Evolutionary conservation across 1,284 basidiomycete species (phyloP), one percentile per base, ranked within the genome.

Genomic region (Heterobasidion irregulare): DNA sequence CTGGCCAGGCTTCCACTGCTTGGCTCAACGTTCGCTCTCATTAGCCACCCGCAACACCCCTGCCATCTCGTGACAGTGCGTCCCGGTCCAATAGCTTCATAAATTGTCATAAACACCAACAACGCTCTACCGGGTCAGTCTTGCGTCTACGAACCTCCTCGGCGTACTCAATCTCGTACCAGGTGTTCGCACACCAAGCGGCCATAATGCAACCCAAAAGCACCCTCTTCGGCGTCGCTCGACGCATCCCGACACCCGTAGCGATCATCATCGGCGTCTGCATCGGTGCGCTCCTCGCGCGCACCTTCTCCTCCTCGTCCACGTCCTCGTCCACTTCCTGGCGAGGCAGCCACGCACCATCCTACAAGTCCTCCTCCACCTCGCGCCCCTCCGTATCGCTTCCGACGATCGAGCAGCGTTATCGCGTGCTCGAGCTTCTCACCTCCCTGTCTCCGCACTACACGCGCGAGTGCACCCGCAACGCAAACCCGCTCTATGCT

Each of bases 361-460:
- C 68, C 56, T 77, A 73, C 58, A 66, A 54, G 52, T 60, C 47
- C 58, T 74, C 71, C 43, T 72, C 79, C 54, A 75, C 77, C 53
- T 75, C 76, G 53, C 78, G 78, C 34, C 82, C 85, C 55, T 77
- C 80, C 16, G 75, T 89, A 46, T 77, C 80, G 33, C 68, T 85
- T 2, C 92, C 92, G 0, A 86, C 86, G 0, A 65, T 85, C 13
- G 83, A 89, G 36, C 92, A 97, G 68, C 86, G 94, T 13, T 75
- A 79, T 49, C 87, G 93, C 50, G 84, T 97, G 16, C 80, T 97
- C 44, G 84, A 93, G 56, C 80, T 97, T 50, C 78, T 98, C 54
- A 88, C 89, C 33, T 87, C 88, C 6, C 79, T 98, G 51, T 85
- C 91, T 0, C 84, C 92, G 0, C 92, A 95, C 67, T 88, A 97